Percentiles rank a stretch among this genome's conserved stretches.
Conservation (phyloP, 257 asterid genomes). For the Galeopsis tetrahit region DNA sequence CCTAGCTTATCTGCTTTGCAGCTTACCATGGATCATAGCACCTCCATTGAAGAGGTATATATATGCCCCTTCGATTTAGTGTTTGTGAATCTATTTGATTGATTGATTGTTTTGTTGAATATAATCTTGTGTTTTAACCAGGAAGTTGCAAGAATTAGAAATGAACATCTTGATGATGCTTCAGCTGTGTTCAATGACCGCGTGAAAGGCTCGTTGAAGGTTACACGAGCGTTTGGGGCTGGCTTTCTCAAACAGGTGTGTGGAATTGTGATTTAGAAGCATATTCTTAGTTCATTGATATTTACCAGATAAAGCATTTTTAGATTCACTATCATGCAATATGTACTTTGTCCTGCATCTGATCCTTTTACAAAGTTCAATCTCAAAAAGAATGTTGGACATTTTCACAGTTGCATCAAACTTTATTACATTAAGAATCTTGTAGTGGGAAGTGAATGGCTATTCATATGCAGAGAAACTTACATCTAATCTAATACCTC, state of each 20-base stretch:
- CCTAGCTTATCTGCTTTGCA: conserved; percentile 73
- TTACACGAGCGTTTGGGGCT: conserved; percentile 99
- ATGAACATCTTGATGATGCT: conserved; percentile 85
- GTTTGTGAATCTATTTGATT: not conserved
- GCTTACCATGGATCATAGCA: conserved; percentile 88
- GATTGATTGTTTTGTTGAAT: conserved; percentile 27
- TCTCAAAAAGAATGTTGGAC: conserved; percentile 30
- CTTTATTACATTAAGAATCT: conserved; percentile 39
- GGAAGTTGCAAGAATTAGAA: conserved; percentile 78
- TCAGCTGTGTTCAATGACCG: conserved; percentile 77
- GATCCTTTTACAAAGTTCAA: conserved; percentile 40
- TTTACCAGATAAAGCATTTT: conserved; percentile 39
- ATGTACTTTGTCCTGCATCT: conserved; percentile 33
- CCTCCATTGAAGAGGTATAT: conserved; percentile 78
- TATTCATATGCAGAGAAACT: conserved; percentile 17
- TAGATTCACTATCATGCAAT: conserved; percentile 35
- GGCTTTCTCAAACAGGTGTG: conserved; percentile 97
- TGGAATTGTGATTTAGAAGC: conserved; percentile 36
- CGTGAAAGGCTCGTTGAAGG: conserved; percentile 93
- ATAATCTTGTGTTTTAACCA: conserved; percentile 32
- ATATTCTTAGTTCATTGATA: conserved; percentile 36
- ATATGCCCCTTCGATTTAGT: not conserved
- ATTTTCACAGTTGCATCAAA: conserved; percentile 25
- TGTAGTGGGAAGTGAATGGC: conserved; percentile 34
- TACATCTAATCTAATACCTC: not conserved